Base-by-base conservation (phyloP, 2,329 filamentous ascomycete species). In the Aspergillus proliferans region DNA sequence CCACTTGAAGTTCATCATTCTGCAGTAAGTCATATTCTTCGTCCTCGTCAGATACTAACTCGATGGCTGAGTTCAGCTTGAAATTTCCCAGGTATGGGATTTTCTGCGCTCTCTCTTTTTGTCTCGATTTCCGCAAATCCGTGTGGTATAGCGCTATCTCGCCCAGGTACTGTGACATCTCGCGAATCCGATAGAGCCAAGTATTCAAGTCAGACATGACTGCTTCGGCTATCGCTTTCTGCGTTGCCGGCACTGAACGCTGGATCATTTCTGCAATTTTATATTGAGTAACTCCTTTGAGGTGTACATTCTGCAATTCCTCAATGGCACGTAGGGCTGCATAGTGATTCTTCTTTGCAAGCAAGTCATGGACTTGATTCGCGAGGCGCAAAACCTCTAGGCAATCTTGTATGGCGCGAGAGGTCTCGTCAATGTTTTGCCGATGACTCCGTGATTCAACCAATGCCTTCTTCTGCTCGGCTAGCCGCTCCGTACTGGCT, bases 131-230 rank as follows among this genome's bases (percentile, higher is more conserved):
- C 41, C 93, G 83, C 65, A 94, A 81, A 60, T 96, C 87, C 0
- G 93, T 98, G 63, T 97, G 90, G 63, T 94, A 97, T 65, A 98
- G 94, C 3, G 93, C 91, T 6, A 98, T 88, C 67, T 98, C 93
- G 4, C 93, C 93, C 6, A 98, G 74, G 55, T 95, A 96, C 59
- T 96, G 92, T 1, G 93, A 96, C 15, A 90, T 95, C 69, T 98
- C 93, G 60, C 93, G 84, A 54, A 98, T 95, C 19, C 88, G 85
- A 63, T 87, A 98, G 8, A 98, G 77, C 93, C 93, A 98, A 0
- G 90, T 96, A 64, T 97, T 97, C 48, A 98, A 73, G 69, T 98
- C 93, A 2, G 83, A 87, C 89, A 97, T 97, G 57, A 98, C 93
- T 12, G 91, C 90, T 70, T 97, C 92, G 3, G 92, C 92, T 49